Evolutionary conservation across 2,329 filamentous ascomycete genomes (phyloP).

Genomic region (Venturiaceae sp.): DNA sequence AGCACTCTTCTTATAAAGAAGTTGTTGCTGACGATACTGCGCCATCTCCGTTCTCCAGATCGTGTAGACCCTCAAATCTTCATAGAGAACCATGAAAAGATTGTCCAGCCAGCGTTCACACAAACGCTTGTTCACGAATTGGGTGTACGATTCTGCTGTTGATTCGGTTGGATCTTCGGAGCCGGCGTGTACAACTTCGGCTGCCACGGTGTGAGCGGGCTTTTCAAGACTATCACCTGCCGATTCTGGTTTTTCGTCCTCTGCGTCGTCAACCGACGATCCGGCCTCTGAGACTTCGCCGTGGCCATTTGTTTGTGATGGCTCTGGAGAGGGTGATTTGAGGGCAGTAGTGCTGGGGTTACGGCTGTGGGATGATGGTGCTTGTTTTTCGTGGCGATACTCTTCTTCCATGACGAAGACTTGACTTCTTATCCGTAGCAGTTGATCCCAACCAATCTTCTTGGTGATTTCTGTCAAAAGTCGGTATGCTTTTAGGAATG

Average conservation of each 20-base stretch:
- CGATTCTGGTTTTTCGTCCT: slow-evolving; percentile 14
- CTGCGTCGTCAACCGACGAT: slow-evolving; percentile 23
- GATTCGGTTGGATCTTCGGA: slow-evolving; percentile 40
- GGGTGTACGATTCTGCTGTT: slow-evolving; percentile 47
- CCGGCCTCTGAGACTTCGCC: slow-evolving; percentile 28
- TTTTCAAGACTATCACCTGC: slow-evolving; percentile 51
- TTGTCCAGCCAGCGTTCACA: slow-evolving; percentile 98
- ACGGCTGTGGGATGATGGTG: slow-evolving; percentile 38
- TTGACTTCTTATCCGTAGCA: slow-evolving; percentile 87
- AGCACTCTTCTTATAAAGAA: slow-evolving; percentile 92
- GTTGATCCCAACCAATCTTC: slow-evolving; percentile 95
- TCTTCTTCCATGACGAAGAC: slow-evolving; percentile 99
- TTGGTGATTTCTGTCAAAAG: slow-evolving; percentile 92
- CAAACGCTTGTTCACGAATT: slow-evolving; percentile 92
- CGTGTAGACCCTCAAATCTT: slow-evolving; percentile 95
- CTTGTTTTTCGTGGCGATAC: slow-evolving; percentile 73
- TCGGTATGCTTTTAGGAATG: slow-evolving; percentile 89
- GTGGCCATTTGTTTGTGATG: slow-evolving; percentile 12
- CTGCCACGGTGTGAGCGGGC: slow-evolving; percentile 68
- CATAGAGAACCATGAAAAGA: slow-evolving; percentile 97
- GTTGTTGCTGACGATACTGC: slow-evolving; percentile 84
- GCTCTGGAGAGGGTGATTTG: slow-evolving; percentile 35
- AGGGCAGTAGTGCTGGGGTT: slow-evolving; percentile 74
- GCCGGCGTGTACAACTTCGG: slow-evolving; percentile 63
- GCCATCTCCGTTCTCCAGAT: slow-evolving; percentile 99